Conservation (phyloP, 371 early-diverging fungal species). For the Amoeboaphelidium protococcarum region DNA sequence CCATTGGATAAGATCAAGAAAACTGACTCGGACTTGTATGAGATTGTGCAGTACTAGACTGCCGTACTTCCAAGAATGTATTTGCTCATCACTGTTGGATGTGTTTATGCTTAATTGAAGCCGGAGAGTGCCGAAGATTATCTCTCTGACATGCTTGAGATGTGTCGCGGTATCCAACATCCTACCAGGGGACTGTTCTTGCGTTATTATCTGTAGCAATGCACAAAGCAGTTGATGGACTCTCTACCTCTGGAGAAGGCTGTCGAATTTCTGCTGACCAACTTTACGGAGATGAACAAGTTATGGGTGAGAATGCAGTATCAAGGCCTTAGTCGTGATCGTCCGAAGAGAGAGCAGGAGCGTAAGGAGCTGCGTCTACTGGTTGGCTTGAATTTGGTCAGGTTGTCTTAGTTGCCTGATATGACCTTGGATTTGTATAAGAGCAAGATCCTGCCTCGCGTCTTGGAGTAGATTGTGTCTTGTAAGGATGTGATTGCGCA, state of each 20-base stretch:
- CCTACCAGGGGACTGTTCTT: slow-evolving; percentile 83
- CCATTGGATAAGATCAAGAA: too few relatives aligned
- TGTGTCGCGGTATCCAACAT: slow-evolving; percentile 88
- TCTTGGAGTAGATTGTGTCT: slow-evolving; percentile 78
- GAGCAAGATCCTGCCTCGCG: slow-evolving; percentile 49
- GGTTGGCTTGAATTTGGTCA: slow-evolving; percentile 84
- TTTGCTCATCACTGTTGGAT: slow-evolving; percentile 87
- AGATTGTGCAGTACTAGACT: slow-evolving; percentile 85
- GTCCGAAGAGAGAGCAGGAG: slow-evolving; percentile 73
- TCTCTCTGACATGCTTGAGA: slow-evolving; percentile 81
- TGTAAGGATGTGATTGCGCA: slow-evolving; percentile 93
- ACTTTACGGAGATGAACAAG: slow-evolving; percentile 96
- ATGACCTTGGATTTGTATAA: slow-evolving; percentile 55
- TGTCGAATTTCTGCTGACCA: slow-evolving; percentile 66
- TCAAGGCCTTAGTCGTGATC: slow-evolving; percentile 73
- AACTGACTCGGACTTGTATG: slow-evolving; percentile 65
- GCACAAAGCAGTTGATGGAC: too few relatives aligned
- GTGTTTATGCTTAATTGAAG: slow-evolving; percentile 7
- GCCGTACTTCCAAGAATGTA: slow-evolving; percentile 89
- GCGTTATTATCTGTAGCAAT: slow-evolving; percentile 78
- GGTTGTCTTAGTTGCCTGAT: slow-evolving; percentile 65
- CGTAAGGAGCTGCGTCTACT: slow-evolving; percentile 72
- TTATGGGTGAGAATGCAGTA: slow-evolving; percentile 92
- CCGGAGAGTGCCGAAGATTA: slow-evolving; percentile 9
- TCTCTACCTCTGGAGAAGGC: too few relatives aligned